Evolutionary conservation across 2,329 filamentous ascomycete species (phyloP), one percentile per base, ranked within the genome.

Genomic region (Emydomyces testavorans): DNA sequence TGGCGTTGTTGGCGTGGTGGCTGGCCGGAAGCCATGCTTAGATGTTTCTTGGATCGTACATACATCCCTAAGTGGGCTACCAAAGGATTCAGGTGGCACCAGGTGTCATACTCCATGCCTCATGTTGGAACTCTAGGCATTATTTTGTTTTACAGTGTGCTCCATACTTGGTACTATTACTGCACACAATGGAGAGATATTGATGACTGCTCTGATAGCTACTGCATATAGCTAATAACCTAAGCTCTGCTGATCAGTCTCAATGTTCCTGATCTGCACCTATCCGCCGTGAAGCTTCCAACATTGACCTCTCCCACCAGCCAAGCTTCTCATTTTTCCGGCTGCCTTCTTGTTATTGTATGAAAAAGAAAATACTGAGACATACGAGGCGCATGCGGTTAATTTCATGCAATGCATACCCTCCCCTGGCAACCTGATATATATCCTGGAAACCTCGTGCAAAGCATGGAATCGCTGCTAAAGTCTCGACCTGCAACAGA

Each of bases 341-440:
- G n/a, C 4, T 8, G 10, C n/a, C 7, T 8, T n/a, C 29, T 8
- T 31, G 10, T 31, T n/a, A 31, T 31, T 8, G 8, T 31, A n/a
- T 8, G 24, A 45, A 37, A 45, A 35, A 36, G 18, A 29, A 44
- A 45, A 45, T 45, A 45, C 23, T 45, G 18, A 45, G 42, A 45
- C 42, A 36, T 35, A 18, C 20, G n/a, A 32, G n/a, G 29, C 20
- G 31, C 3, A 6, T 45, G 6, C 15, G 36, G n/a, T 11, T 26
- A 45, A 26, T 37, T 36, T 29, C 20, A 20, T 23, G 42, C 21
- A 4, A 37, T 5, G 21, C 42, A 45, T 45, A 32, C 32, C 20
- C 15, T 28, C 13, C 23, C n/a, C 28, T 15, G 29, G 10, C 3
- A 13, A 13, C 32, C 32, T 20, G 10, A n/a, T n/a, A n/a, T n/a